Evolutionary conservation across 2,329 filamentous ascomycete genomes (phyloP).

Genomic region (Myriosclerotinia curreyana): DNA sequence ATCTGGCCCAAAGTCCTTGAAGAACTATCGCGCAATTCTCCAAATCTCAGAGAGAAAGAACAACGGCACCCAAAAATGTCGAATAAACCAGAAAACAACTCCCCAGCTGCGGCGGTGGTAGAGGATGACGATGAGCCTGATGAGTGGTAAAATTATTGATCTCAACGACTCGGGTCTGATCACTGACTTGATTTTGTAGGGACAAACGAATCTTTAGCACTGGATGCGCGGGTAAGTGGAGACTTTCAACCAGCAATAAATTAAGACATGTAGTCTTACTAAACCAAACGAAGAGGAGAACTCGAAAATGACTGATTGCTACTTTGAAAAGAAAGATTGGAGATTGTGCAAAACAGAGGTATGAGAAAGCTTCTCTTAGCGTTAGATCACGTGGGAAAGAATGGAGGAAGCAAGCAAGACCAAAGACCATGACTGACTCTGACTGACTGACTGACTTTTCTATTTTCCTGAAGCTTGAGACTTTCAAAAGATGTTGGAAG

Average conservation of each 20-base stretch:
- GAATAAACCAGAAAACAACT: constrained; percentile 37
- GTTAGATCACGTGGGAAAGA: constrained; percentile 20
- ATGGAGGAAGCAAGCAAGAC: not conserved
- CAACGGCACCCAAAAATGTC: constrained; percentile 29
- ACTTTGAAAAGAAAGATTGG: constrained; percentile 96
- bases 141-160: constrained; percentile 67
- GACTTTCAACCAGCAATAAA: not conserved
- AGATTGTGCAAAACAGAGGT: constrained; percentile 84
- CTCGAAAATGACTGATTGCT: constrained; percentile 87
- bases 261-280: not conserved
- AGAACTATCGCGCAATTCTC: constrained; percentile 4
- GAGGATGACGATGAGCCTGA: constrained; percentile 84
- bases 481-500: constrained; percentile 90
- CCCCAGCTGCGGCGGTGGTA: constrained; percentile 39
- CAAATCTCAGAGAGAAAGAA: constrained; percentile 18
- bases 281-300: constrained; percentile 67
- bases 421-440: not conserved
- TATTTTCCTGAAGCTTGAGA: constrained; percentile 67
- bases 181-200: constrained; percentile 52
- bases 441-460: constrained; percentile 23
- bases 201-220: constrained; percentile 98
- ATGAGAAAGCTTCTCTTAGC: constrained; percentile 31
- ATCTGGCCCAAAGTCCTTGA: not conserved
- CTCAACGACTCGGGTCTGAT: constrained; percentile 25
- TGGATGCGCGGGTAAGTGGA: constrained; percentile 75